These are phyloP conservation scores for Solanum ahanhuiri DNA, from an alignment of 257 asterid genomes.

Conservation along the genomic window DNA sequence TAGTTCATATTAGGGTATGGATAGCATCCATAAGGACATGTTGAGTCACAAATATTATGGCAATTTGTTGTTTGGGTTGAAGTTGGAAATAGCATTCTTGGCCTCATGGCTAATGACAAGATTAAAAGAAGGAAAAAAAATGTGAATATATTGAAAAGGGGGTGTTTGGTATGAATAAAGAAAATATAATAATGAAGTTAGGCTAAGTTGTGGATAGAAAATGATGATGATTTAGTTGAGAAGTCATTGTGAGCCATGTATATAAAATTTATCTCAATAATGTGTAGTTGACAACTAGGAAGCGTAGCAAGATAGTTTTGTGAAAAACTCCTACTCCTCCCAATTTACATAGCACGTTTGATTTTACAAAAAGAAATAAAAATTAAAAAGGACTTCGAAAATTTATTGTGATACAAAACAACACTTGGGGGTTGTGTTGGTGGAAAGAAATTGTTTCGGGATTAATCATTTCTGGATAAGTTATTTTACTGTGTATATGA, in stretches of 20 bases:
- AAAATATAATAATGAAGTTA: background rate
- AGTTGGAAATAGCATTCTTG: background rate
- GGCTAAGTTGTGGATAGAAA: slow-evolving; percentile 1
- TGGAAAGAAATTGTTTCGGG: too few species aligned
- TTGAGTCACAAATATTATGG: background rate
- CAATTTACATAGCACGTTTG: background rate
- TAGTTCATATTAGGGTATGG: background rate
- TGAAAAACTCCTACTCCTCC: background rate
- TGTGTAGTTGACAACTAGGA: background rate
- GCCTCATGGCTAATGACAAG: background rate
- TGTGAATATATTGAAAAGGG: background rate
- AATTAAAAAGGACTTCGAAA: too few species aligned
- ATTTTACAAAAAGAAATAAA: too few species aligned
- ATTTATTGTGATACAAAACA: too few species aligned
- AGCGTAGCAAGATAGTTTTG: background rate
- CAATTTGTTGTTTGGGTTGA: background rate
- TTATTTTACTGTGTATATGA: background rate
- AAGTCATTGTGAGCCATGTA: background rate
- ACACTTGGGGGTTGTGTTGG: too few species aligned
- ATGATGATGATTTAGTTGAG: background rate
- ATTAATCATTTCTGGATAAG: too few species aligned
- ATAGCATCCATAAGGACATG: background rate
- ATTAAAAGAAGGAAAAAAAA: background rate
- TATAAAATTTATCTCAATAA: background rate
- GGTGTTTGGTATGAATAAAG: background rate